Evolutionary conservation across 1,284 basidiomycete species (phyloP).

Genomic region (Phlebopus sp.): DNA sequence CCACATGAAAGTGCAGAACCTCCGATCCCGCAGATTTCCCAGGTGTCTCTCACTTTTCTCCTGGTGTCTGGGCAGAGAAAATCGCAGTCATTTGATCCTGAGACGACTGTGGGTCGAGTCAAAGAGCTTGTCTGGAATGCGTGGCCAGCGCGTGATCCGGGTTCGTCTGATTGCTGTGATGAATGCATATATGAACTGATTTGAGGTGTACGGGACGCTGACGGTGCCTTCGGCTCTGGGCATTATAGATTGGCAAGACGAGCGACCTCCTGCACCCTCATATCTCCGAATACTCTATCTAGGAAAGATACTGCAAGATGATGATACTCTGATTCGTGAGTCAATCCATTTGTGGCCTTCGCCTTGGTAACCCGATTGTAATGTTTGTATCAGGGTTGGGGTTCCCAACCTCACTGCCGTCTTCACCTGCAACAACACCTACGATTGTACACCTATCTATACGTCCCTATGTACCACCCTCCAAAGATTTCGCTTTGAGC

Average conservation of each 20-base stretch:
- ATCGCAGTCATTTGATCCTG: conserved; percentile 77
- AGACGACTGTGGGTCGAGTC: conserved; percentile 73
- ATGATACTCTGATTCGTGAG: conserved; percentile 72
- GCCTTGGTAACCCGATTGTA: conserved; percentile 10
- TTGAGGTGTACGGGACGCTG: neutral
- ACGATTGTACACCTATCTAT: conserved; percentile 84
- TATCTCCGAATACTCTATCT: conserved; percentile 78
- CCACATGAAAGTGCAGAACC: conserved; percentile 8
- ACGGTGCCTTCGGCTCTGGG: neutral
- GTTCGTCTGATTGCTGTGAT: conserved; percentile 11
- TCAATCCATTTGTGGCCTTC: conserved; percentile 17
- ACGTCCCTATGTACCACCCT: conserved; percentile 56
- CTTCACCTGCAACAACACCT: conserved; percentile 19
- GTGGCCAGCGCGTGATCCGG: conserved; percentile 67
- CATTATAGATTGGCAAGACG: conserved; percentile 71
- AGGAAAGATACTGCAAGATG: conserved; percentile 82
- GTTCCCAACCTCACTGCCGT: conserved; percentile 38
- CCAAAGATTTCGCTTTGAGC: conserved; percentile 45
- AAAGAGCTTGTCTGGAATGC: conserved; percentile 85
- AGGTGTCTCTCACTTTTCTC: conserved; percentile 72
- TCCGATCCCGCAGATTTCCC: conserved; percentile 52
- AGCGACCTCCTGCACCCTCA: conserved; percentile 75
- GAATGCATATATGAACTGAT: neutral
- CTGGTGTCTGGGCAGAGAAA: conserved; percentile 71
- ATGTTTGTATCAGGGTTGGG: conserved; percentile 41